Base-by-base conservation (phyloP, 331 rosid species). In the Ulmus americana region DNA sequence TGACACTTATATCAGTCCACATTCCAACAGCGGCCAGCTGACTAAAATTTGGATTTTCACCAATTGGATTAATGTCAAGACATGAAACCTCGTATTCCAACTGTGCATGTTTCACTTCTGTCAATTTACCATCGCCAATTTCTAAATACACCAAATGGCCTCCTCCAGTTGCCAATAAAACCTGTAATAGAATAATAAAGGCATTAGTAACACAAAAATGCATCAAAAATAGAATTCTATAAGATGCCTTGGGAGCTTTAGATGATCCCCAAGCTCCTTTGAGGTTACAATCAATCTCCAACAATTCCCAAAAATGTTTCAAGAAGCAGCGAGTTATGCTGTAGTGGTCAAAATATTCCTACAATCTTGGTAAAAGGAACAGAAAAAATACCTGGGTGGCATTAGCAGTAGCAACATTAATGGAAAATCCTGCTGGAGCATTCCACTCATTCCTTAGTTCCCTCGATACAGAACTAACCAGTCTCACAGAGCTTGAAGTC, bases 371-470 rank as follows among this genome's bases (percentile, higher is more conserved):
- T 28, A 46, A 1, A 58, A 60, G 7, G 61, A 76, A 10, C 13
- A 63, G 68, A 16, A 79, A 74, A 42, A 77, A 68, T 59, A 94
- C 98, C 97, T 89, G 98, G 57, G 95, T 82, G 55, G 95, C 86
- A 84, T 94, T 94, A 63, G 98, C 97, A 66, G 97, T 94, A 39
- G 97, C 97, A 46, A 89, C 97, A 55, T 87, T 94, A 59, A 94
- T 84, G 12, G 98, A 89, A 83, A 59, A 85, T 68, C 90, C 94
- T 40, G 84, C 55, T 15, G 91, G 98, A 72, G 97, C 91, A 69
- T 68, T 58, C 98, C 98, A 94, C 63, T 94, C 95, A 43, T 85
- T 22, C 55, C 71, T 80, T 45, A 89, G 88, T 66, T 83, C 95
- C 71, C 95, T 82, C 20, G 91, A 78, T 44, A 87, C 77, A 74